Percentiles rank a stretch among this genome's conserved stretches.
Evolutionary conservation across 2,329 filamentous ascomycete genomes (phyloP).

Genomic region (Elsinoe necatrix): DNA sequence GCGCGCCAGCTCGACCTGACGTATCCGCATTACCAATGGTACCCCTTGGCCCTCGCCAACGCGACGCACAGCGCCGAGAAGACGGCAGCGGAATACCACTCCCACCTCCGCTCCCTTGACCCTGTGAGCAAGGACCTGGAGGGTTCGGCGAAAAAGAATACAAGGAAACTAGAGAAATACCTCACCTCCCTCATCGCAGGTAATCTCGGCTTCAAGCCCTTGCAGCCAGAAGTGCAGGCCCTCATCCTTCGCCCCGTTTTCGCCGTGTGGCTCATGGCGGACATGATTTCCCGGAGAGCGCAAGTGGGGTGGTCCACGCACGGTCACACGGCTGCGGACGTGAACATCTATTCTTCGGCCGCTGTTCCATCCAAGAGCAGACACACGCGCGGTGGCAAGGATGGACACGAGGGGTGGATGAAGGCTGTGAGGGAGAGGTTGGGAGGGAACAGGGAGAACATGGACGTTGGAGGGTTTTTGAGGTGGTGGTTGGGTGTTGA

Average conservation of each 20-base stretch:
- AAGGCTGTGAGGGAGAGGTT: slow-evolving; percentile 52
- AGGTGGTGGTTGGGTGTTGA: slow-evolving; percentile 70
- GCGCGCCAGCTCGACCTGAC: slow-evolving; percentile 60
- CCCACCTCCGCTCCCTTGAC: slow-evolving; percentile 43
- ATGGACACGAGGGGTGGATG: slow-evolving; percentile 32
- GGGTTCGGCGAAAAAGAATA: slow-evolving; percentile 28
- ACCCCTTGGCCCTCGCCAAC: slow-evolving; percentile 71
- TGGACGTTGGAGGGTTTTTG: slow-evolving; percentile 77
- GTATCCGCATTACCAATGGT: slow-evolving; percentile 70
- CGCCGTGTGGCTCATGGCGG: slow-evolving; percentile 59
- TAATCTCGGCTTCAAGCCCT: slow-evolving; percentile 66
- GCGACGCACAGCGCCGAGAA: slow-evolving; percentile 67
- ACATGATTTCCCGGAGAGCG: slow-evolving; percentile 78
- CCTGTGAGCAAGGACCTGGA: slow-evolving; percentile 17
- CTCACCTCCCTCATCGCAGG: slow-evolving; percentile 60
- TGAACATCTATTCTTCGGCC: slow-evolving; percentile 84
- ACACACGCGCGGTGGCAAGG: not conserved
- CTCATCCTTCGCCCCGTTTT: slow-evolving; percentile 52
- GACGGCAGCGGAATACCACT: slow-evolving; percentile 53
- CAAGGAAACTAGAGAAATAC: slow-evolving; percentile 47
- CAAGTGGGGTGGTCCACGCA: slow-evolving; percentile 93
- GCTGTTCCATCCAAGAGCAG: not conserved
- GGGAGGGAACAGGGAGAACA: slow-evolving; percentile 88
- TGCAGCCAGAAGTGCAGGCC: slow-evolving; percentile 58
- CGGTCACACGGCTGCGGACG: slow-evolving; percentile 80